Conservation (phyloP, 2,329 filamentous ascomycete species). For the Colletotrichum euphorbiae region DNA sequence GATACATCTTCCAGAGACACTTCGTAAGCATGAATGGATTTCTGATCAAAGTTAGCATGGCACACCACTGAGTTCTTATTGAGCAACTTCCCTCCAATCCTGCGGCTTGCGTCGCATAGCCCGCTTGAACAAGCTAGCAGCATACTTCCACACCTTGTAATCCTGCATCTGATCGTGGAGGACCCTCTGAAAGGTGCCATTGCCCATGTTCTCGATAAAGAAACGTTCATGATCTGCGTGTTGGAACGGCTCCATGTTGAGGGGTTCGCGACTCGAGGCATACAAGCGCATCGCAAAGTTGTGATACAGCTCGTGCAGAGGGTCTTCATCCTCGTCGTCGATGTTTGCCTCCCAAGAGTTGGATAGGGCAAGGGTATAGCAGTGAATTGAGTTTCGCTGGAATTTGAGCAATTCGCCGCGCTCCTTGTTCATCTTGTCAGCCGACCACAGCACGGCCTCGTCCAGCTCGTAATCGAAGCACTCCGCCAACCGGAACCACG, state of each 20-base stretch:
- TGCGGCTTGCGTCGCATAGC: slow-evolving; percentile 65
- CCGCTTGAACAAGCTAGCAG: slow-evolving; percentile 66
- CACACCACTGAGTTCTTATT: background rate
- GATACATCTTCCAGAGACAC: slow-evolving; percentile 74
- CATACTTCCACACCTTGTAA: slow-evolving; percentile 72
- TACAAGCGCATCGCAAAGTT: slow-evolving; percentile 72
- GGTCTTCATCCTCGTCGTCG: slow-evolving; percentile 61
- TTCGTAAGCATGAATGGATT: slow-evolving; percentile 72
- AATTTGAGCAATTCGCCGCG: slow-evolving; percentile 78
- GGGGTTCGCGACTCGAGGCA: slow-evolving; percentile 70
- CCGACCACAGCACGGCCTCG: slow-evolving; percentile 87
- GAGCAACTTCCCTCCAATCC: slow-evolving; percentile 65
- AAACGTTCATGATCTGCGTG: slow-evolving; percentile 68
- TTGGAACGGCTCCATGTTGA: slow-evolving; percentile 71
- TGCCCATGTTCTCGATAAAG: slow-evolving; percentile 63
- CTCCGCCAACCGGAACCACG: slow-evolving; percentile 89
- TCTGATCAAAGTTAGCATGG: slow-evolving; percentile 49
- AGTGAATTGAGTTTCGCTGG: slow-evolving; percentile 86
- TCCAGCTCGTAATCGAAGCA: slow-evolving; percentile 90
- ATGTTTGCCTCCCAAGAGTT: slow-evolving; percentile 61
- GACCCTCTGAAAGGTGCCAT: slow-evolving; percentile 63
- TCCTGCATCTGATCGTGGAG: slow-evolving; percentile 68
- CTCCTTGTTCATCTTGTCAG: slow-evolving; percentile 91
- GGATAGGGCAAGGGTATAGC: slow-evolving; percentile 73
- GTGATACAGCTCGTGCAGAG: slow-evolving; percentile 69